Evolutionary conservation across 306 rosid species (phyloP).

Genomic region (Rosa persica): DNA sequence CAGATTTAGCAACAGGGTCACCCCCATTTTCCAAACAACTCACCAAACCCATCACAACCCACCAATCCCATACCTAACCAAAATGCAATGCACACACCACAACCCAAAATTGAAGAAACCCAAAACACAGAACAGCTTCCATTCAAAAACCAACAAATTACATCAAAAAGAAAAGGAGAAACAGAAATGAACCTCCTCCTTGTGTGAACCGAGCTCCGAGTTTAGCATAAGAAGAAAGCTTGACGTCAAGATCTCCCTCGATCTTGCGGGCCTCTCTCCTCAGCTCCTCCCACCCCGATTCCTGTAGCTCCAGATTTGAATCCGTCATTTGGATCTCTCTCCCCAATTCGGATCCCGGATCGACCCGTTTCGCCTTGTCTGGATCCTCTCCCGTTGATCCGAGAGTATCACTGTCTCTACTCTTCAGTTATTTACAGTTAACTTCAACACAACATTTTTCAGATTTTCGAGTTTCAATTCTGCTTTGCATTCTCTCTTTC

Average conservation of each 20-base stretch:
- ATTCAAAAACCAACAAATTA: neutral
- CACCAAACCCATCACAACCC: constrained; percentile 14
- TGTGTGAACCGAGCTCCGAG: constrained; percentile 89
- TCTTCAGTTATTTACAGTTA: constrained; percentile 39
- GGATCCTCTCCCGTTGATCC: constrained; percentile 8
- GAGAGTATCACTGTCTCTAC: no score
- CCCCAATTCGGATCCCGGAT: constrained; percentile 19
- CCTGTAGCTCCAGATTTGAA: constrained; percentile 83
- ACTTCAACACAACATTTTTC: neutral
- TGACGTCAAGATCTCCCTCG: constrained; percentile 98
- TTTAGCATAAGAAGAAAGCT: constrained; percentile 90
- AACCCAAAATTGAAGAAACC: neutral
- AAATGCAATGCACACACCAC: constrained; percentile 12
- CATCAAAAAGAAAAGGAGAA: neutral
- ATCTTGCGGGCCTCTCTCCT: constrained; percentile 93
- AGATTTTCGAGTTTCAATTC: neutral
- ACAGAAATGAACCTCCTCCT: constrained; percentile 66
- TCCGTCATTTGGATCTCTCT: constrained; percentile 61
- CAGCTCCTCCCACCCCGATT: constrained; percentile 98
- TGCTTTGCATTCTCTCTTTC: neutral
- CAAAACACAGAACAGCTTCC: neutral
- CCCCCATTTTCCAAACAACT: neutral
- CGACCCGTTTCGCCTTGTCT: neutral
- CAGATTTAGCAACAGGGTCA: constrained; percentile 2
- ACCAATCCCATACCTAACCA: constrained; percentile 1